phyloP scores from a whole-genome alignment of 495 filamentous ascomycete species.

The Penicillium chermesinum region DNA sequence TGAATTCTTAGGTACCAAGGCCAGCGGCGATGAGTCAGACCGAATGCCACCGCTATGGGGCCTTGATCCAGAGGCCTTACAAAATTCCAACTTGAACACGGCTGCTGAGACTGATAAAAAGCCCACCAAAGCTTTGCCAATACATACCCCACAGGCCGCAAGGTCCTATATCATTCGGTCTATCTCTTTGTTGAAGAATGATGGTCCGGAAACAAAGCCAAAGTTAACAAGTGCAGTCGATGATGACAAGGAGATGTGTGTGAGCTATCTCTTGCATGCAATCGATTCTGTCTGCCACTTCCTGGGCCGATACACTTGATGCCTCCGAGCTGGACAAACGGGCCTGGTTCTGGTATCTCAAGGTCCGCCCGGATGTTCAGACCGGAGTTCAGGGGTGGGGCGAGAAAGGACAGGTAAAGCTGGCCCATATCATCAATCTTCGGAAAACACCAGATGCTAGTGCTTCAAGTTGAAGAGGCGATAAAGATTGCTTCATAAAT shows the following conservation, averaged over 20 bases:
- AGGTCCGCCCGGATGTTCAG: conserved; percentile 67
- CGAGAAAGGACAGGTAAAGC: conserved; percentile 63
- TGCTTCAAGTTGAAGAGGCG: no score
- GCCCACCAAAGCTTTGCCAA: conserved; percentile 45
- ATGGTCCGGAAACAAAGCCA: not conserved
- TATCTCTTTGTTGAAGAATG: conserved; percentile 14
- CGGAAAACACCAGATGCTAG: conserved; percentile 19
- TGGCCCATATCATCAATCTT: conserved; percentile 61
- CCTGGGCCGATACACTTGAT: conserved; percentile 57
- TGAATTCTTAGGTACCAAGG: conserved; percentile 13
- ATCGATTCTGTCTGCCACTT: conserved; percentile 62
- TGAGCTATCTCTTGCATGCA: conserved; percentile 59
- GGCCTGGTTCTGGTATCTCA: conserved; percentile 77
- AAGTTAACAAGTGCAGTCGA: conserved; percentile 31
- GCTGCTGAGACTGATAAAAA: not conserved
- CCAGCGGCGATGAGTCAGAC: conserved; percentile 7
- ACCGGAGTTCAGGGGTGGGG: conserved; percentile 73
- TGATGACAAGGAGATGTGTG: conserved; percentile 58
- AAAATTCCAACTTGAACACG: conserved; percentile 27
- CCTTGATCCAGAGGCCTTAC: conserved; percentile 66
- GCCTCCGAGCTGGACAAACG: conserved; percentile 62
- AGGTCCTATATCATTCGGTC: conserved; percentile 37
- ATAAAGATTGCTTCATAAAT: no score
- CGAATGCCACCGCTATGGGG: conserved; percentile 62
- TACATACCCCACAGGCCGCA: conserved; percentile 60